A percentile compares a stretch with the other conserved stretches of the same genome.
Conservation (phyloP, 768 basidiomycete species). For the Podaxis sp. region DNA sequence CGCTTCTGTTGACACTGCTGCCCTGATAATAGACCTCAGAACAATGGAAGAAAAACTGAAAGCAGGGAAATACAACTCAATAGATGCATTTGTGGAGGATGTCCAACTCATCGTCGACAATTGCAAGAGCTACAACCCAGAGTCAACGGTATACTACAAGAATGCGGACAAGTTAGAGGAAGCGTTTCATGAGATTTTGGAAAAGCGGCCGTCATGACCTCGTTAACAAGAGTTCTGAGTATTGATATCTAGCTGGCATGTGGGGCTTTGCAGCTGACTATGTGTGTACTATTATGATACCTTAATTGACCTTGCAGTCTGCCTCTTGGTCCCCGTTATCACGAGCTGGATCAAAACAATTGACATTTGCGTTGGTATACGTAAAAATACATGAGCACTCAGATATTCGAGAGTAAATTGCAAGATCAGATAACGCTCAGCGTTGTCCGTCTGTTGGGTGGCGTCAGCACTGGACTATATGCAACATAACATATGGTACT, state of each 20-base stretch:
- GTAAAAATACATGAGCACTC: background rate
- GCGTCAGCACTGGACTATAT: constrained; percentile 1
- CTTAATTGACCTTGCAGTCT: background rate
- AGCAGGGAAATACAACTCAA: constrained; percentile 73
- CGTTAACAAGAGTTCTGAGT: background rate
- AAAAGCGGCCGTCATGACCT: constrained; percentile 10
- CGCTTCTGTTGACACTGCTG: background rate
- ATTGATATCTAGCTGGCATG: background rate
- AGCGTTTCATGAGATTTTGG: constrained; percentile 54
- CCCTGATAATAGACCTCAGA: constrained; percentile 58
- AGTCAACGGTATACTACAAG: constrained; percentile 74
- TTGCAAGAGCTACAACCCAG: constrained; percentile 85
- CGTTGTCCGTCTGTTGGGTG: constrained; percentile 47
- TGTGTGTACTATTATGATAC: constrained; percentile 14
- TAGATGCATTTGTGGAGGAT: constrained; percentile 76
- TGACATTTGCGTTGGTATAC: background rate
- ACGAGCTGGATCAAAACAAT: background rate
- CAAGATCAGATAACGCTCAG: constrained; percentile 22
- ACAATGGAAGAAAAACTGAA: constrained; percentile 93
- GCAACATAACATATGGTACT: constrained; percentile 19
- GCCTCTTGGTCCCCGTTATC: background rate
- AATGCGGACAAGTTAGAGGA: constrained; percentile 85
- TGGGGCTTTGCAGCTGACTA: background rate
- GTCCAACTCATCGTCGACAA: constrained; percentile 87
- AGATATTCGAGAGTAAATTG: background rate